These are phyloP conservation scores for Fusarium mundagurra DNA, from an alignment of 2,329 filamentous ascomycete species.

Conservation along the genomic window DNA sequence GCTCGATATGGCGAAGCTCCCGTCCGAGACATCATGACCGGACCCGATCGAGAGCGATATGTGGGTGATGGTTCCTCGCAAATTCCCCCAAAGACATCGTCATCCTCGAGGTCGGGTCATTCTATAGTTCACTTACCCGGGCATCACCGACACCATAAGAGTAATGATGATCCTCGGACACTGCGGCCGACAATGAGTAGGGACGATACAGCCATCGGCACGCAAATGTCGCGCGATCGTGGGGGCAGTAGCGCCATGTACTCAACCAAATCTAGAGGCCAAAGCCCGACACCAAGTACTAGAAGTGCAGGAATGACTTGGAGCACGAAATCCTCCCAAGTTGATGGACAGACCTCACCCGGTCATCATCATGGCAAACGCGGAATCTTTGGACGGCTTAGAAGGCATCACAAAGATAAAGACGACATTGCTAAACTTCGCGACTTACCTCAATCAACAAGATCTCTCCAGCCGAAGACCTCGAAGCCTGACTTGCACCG, in stretches of 20 bases:
- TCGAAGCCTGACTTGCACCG: conserved; percentile 59
- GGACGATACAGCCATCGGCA: conserved; percentile 70
- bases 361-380: conserved; percentile 62
- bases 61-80: conserved; percentile 58
- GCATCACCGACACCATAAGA: conserved; percentile 75
- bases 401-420: conserved; percentile 65
- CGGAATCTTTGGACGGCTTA: conserved; percentile 60
- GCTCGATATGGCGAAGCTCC: conserved; percentile 81
- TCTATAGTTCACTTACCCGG: conserved; percentile 72
- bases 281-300: conserved; percentile 84
- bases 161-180: conserved; percentile 72
- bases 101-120: conserved; percentile 68
- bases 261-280: conserved; percentile 67
- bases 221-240: conserved; percentile 59
- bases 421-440: conserved; percentile 53
- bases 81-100: conserved; percentile 68
- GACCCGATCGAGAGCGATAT: conserved; percentile 76
- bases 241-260: conserved; percentile 62
- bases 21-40: conserved; percentile 74
- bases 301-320: conserved; percentile 63
- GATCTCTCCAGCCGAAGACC: conserved; percentile 61
- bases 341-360: conserved; percentile 69
- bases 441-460: conserved; percentile 62
- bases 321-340: conserved; percentile 59
- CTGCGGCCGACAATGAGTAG: conserved; percentile 78